A percentile compares a stretch with the other conserved stretches of the same genome.
Evolutionary conservation across 768 basidiomycete genomes (phyloP).

Genomic region (Xerocomellus chrysenteron): DNA sequence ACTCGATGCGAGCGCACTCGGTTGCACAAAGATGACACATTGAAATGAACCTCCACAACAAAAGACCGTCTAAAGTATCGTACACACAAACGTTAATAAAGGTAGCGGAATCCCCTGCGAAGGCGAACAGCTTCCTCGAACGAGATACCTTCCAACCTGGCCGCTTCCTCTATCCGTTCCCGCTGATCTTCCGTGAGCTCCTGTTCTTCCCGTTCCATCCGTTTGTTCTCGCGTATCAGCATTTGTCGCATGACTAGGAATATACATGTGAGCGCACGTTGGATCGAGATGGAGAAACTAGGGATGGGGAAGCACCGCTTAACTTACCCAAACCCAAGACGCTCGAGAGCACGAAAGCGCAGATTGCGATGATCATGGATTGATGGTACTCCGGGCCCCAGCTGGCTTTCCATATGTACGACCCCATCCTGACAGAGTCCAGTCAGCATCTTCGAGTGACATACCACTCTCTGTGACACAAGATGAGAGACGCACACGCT

Average conservation of each 20-base stretch:
- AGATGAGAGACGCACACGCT: conserved; percentile 43
- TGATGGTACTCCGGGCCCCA: conserved; percentile 66
- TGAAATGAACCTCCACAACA: neutral
- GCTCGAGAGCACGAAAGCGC: conserved; percentile 32
- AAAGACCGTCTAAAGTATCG: neutral
- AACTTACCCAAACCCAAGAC: conserved; percentile 36
- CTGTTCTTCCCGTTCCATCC: conserved; percentile 49
- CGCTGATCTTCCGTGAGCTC: conserved; percentile 43
- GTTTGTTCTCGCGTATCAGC: conserved; percentile 51
- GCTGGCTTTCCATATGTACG: conserved; percentile 58
- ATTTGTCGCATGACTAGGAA: conserved; percentile 41
- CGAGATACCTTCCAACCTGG: conserved; percentile 55
- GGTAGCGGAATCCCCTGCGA: conserved; percentile 45
- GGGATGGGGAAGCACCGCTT: neutral
- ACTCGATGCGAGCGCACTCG: neutral
- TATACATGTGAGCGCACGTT: neutral
- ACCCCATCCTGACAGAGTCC: conserved; percentile 46
- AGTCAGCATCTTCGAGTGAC: neutral
- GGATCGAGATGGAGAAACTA: neutral
- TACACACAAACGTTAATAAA: neutral
- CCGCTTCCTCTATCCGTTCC: conserved; percentile 55
- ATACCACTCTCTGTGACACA: neutral
- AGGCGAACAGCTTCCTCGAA: conserved; percentile 58
- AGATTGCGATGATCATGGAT: conserved; percentile 53
- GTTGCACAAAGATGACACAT: too few relatives aligned